phyloP scores from a whole-genome alignment of 768 basidiomycete genomes.

The Phylloporus sp. region DNA sequence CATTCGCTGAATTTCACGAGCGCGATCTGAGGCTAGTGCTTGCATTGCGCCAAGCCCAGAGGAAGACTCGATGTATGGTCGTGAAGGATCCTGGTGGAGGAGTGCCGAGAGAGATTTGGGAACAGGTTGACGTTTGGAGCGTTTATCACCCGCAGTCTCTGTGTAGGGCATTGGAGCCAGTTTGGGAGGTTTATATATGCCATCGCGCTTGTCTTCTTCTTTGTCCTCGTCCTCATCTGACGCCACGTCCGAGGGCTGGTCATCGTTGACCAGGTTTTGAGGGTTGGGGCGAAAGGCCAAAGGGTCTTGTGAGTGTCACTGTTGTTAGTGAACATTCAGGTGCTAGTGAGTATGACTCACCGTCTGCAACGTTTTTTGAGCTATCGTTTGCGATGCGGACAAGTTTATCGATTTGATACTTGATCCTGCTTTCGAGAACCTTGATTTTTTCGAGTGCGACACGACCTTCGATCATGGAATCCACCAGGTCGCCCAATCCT shows the following conservation, averaged over 20 bases:
- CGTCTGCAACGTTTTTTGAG: slow-evolving; percentile 47
- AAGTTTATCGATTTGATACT: slow-evolving; percentile 95
- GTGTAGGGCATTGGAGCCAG: slow-evolving; percentile 87
- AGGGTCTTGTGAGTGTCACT: slow-evolving; percentile 57
- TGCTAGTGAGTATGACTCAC: slow-evolving; percentile 35
- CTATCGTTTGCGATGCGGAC: slow-evolving; percentile 70
- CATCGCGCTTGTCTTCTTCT: slow-evolving; percentile 33
- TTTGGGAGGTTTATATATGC: slow-evolving; percentile 80
- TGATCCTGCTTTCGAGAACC: slow-evolving; percentile 79
- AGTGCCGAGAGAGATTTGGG: slow-evolving; percentile 63
- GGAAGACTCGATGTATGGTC: slow-evolving; percentile 68
- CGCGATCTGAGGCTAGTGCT: slow-evolving; percentile 56
- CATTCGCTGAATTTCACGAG: slow-evolving; percentile 74
- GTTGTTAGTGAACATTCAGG: background rate
- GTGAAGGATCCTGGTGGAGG: slow-evolving; percentile 47
- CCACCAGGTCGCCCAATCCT: slow-evolving; percentile 70
- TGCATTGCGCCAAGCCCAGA: slow-evolving; percentile 67
- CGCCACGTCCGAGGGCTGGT: slow-evolving; percentile 29
- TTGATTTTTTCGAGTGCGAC: slow-evolving; percentile 87
- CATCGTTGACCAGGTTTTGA: slow-evolving; percentile 54
- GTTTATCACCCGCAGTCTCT: slow-evolving; percentile 48
- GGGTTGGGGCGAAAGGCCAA: slow-evolving; percentile 92
- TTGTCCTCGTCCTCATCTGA: slow-evolving; percentile 28
- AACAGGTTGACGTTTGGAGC: slow-evolving; percentile 46
- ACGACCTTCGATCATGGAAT: slow-evolving; percentile 73